Conservation (phyloP, 2,329 filamentous ascomycete genomes). For the Emydomyces testavorans region DNA sequence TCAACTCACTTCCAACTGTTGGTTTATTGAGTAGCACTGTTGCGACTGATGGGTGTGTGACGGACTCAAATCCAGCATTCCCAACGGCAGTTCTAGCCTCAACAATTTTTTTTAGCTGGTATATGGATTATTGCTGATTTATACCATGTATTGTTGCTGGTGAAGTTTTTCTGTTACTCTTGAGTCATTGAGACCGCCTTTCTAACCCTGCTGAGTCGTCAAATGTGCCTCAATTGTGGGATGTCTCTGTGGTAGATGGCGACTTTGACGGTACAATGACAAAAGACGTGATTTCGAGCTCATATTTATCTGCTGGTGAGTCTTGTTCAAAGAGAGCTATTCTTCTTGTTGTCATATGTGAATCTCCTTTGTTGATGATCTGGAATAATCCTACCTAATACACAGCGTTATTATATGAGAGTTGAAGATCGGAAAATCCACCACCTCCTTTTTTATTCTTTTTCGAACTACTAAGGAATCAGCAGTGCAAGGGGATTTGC, state of each 20-base stretch:
- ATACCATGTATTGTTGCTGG: background rate
- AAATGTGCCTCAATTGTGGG: too few species aligned
- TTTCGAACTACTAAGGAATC: background rate
- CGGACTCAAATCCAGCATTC: background rate
- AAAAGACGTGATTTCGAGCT: background rate
- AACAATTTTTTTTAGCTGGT: background rate
- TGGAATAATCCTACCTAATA: background rate
- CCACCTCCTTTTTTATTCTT: too few species aligned
- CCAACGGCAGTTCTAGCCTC: background rate
- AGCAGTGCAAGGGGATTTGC: background rate
- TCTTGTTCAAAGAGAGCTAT: background rate
- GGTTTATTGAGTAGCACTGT: too few species aligned
- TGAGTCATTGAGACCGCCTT: background rate
- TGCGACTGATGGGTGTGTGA: background rate
- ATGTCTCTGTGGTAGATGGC: background rate
- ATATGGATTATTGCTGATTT: background rate
- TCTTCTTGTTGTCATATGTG: background rate
- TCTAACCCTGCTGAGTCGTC: too few species aligned
- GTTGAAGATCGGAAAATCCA: background rate
- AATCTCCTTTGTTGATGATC: background rate
- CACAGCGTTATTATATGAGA: too few species aligned
- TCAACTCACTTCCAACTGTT: too few species aligned
- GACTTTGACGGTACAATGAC: background rate
- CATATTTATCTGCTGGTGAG: slow-evolving; percentile 1
- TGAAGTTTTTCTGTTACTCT: background rate